Base-by-base conservation (phyloP, 345 rosid species). In the Gossypium thurberi region DNA sequence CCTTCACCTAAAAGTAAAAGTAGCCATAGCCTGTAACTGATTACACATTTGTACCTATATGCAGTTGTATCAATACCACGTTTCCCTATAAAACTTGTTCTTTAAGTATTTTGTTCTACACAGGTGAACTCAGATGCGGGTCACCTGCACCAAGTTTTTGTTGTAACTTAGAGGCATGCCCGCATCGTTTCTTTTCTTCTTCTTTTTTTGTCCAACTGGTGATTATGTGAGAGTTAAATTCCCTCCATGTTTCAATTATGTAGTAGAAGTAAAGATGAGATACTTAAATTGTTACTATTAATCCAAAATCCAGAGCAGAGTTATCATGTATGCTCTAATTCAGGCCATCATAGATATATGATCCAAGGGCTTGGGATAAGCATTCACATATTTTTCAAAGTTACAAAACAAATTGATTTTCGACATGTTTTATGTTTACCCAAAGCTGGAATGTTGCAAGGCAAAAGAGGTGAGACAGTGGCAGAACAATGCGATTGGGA, bases 1-100 rank as follows among this genome's bases (percentile, higher is more conserved):
- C 99, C 67, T 81, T 89, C 76, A 72, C 84, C 74, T 89, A 69
- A 65, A 78, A 62, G 59, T 55, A 69, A 74, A 78, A 61, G 58
- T 44, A 40, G 40, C 58, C 52, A 10, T 18, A 13, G 78, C 63
- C 72, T 71, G 76, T 77, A 73, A 40, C 55, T 37, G 40, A 44
- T 12, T 13, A 58, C 58, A 33, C 46, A 5, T 15, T 23, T 80
- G 78, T 76, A 75, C 50, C 28, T 26, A 62, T 71, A 76, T 76
- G 66, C 80, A 80, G 74, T 53, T 63, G 57, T 56, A 53, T 14
- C 44, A 23, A 50, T 50, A 57, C 61, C 26, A 51, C 26, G 59
- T 61, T 51, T 72, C 43, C 25, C 51, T 40, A 23, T 56, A 52
- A 67, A 71, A 20, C 11, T 69, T 65, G 28, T 59, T 42, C 26